phyloP scores from a whole-genome alignment of 306 rosid species.

The Corylus americana region DNA sequence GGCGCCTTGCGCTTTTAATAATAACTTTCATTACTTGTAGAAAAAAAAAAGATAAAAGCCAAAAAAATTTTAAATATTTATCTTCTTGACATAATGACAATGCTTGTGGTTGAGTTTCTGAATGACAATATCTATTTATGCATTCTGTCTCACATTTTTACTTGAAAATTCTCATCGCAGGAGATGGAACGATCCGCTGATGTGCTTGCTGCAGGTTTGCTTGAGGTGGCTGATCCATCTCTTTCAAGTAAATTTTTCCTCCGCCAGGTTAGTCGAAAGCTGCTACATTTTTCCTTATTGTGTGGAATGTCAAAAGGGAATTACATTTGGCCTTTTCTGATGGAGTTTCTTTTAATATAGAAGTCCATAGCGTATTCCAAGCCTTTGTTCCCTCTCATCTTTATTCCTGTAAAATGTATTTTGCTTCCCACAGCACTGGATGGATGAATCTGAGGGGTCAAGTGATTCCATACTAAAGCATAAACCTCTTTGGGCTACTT shows the following conservation, averaged over 20 bases:
- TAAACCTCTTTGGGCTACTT: slow-evolving; percentile 92
- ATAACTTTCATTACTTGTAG: too few species aligned
- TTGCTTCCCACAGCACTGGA: slow-evolving; percentile 55
- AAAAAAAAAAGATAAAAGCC: too few species aligned
- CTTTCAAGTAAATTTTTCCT: slow-evolving; percentile 86
- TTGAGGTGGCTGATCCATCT: slow-evolving; percentile 95
- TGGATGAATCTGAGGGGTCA: slow-evolving; percentile 61
- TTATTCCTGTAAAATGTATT: slow-evolving; percentile 14
- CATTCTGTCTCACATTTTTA: slow-evolving; percentile 18
- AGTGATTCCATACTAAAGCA: slow-evolving; percentile 88
- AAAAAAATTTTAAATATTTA: not conserved
- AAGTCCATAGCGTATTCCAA: not conserved
- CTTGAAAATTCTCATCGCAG: slow-evolving; percentile 46
- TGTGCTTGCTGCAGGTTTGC: slow-evolving; percentile 98
- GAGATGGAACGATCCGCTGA: slow-evolving; percentile 98
- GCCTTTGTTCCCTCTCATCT: slow-evolving; percentile 12
- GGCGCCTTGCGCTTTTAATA: too few species aligned
- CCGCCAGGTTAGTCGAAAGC: slow-evolving; percentile 55
- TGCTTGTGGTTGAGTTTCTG: slow-evolving; percentile 13
- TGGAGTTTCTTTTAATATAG: not conserved
- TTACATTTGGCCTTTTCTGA: not conserved
- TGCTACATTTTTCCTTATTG: not conserved
- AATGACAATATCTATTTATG: slow-evolving; percentile 11
- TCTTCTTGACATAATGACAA: slow-evolving; percentile 15
- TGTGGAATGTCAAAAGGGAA: not conserved